Evolutionary conservation across 2,329 filamentous ascomycete species (phyloP), one percentile per base, ranked within the genome.

Genomic region (Calonectria crousiana): DNA sequence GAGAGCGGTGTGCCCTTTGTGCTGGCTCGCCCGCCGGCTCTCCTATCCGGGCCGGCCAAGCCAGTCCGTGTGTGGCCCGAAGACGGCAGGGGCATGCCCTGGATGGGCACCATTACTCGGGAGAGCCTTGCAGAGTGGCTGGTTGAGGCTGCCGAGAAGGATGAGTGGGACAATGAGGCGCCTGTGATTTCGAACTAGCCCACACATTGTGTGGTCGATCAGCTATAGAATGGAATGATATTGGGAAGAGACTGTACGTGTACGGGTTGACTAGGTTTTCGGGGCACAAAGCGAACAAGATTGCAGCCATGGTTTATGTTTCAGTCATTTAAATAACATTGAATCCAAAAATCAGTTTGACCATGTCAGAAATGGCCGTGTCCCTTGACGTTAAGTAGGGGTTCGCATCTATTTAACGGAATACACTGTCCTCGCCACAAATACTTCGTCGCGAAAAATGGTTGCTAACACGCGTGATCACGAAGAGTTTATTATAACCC

Each of bases 131-230:
- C 87, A 11, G 78, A 74, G 20, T 90, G 87, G 78, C 76, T 90
- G 76, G 83, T 90, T 5, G 82, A 86, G 69, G 87, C 84, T 3
- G 84, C 83, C 0, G 86, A 87, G 79, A 83, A 78, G 38, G 76
- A 78, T 4, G 79, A 84, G 10, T 90, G 86, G 85, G 83, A 88
- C 76, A 81, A 84, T 10, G 84, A 69, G 47, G 83, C 87, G 1
- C 88, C 88, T 5, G 87, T 90, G 3, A 85, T 90, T 69, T 83
- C 85, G 18, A 88, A 88, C 73, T 86, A 77, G 60, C 1, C 11
- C n/a, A 47, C 20, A 23, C 9, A 47, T 47, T n/a, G 44, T 20
- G 30, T 9, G 6, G 6, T 30, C 3, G 1, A 16, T 34, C 18
- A 18, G 32, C 41, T 16, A 9, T 44, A 11, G n/a, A 49, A 38